Evolutionary conservation across 2,329 filamentous ascomycete species (phyloP).

Genomic region (Colletotrichum tanaceti): DNA sequence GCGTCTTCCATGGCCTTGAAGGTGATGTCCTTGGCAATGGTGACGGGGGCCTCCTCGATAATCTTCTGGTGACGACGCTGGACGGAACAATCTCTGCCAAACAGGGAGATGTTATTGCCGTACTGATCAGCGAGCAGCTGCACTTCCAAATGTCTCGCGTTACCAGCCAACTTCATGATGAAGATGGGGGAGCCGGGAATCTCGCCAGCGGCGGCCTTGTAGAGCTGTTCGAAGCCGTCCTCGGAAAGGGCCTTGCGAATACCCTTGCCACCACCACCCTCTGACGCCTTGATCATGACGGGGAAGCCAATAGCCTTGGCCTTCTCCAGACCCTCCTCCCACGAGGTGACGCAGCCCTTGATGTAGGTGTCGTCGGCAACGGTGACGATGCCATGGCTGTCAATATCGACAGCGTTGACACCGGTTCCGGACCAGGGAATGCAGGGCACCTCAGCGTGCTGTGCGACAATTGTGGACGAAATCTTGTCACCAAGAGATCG

Average conservation of each 20-base stretch:
- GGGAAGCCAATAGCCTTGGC: conserved; percentile 95
- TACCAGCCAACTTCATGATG: conserved; percentile 99
- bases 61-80: conserved; percentile 99
- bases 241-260: conserved; percentile 94
- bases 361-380: conserved; percentile 87
- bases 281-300: conserved; percentile 99
- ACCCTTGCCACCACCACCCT: conserved; percentile 98
- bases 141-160: conserved; percentile 95
- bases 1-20: conserved; percentile 98
- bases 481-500: conserved; percentile 99
- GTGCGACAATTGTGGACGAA: conserved; percentile 98
- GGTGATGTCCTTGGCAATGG: conserved; percentile 87
- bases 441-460: conserved; percentile 94
- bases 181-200: conserved; percentile 99
- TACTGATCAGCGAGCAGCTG: conserved; percentile 98
- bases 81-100: conserved; percentile 98
- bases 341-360: conserved; percentile 90
- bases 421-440: conserved; percentile 99
- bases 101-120: conserved; percentile 99
- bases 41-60: conserved; percentile 98
- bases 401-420: conserved; percentile 82
- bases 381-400: conserved; percentile 88
- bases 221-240: conserved; percentile 85
- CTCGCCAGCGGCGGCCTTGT: conserved; percentile 96
- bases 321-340: conserved; percentile 88